Base-by-base conservation (phyloP, 352 stramenopile genomes). In the Blastocystis hominis region DNA sequence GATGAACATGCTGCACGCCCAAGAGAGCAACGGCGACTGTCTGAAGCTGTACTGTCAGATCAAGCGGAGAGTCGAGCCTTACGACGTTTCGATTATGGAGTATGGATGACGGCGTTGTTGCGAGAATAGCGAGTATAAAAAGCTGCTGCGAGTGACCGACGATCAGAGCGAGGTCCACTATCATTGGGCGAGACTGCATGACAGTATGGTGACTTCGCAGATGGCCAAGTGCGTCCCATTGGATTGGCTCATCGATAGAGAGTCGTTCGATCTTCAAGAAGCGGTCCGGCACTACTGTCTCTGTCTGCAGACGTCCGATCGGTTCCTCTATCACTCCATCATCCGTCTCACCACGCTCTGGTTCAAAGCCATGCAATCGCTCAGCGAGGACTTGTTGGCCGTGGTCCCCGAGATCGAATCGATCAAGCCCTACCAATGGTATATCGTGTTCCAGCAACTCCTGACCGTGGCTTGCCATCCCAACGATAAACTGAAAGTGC, bases 391-490 rank as follows among this genome's bases (percentile, higher is more conserved):
- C 55, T 30, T 80, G 9, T 15, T 36, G 50, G 15, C 40, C 6
- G 6, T 30, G 30, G 44, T 80, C 15, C 44, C 44, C 5, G 70
- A 80, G 46, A 24, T 80, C 7, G 20, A 54, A 3, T 24, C 44
- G 13, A 80, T 80, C 55, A 54, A 50, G 13, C 91, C 93, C 3
- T 95, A 97, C 89, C 92, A 98, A 59, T 99, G 97, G 93, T 96
- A 99, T 42, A 96, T 96, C 47, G 97, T 95, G 61, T 94, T 99
- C 80, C 95, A 96, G 40, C 97, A 99, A 92, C 93, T 99, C 4
- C 94, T 97, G 17, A 98, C 96, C 30, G 94, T 98, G 24, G 92
- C 94, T 2, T 89, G 93, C 9, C 89, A 93, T 10, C 95, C 98
- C 6, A 94, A 94, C 86, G 92, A 93, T 50, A 98, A 98, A 42